A percentile compares a stretch with the other conserved stretches of the same genome.
phyloP scores from a whole-genome alignment of 2,329 filamentous ascomycete genomes.

The Pseudogymnoascus sp. region DNA sequence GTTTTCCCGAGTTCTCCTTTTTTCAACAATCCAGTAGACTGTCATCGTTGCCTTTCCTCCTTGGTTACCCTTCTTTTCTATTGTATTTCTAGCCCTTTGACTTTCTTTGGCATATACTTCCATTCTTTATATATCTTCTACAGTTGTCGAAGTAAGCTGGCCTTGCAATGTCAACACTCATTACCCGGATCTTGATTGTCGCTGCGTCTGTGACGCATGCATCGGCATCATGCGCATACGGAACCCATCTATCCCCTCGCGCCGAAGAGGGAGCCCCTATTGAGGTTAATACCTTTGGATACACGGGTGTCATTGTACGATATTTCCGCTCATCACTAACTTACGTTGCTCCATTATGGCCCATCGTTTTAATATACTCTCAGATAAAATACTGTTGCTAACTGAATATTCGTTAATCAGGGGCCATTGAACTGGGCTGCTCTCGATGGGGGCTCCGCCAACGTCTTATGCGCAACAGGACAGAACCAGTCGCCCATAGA shows the following conservation, averaged over 20 bases:
- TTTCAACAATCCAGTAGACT: background rate
- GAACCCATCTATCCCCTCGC: slow-evolving; percentile 30
- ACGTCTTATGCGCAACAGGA: slow-evolving; percentile 2
- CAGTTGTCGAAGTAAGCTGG: slow-evolving; percentile 2
- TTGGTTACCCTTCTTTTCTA: background rate
- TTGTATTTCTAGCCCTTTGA: background rate
- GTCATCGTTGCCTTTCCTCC: background rate
- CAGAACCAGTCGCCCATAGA: slow-evolving; percentile 6
- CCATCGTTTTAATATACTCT: background rate
- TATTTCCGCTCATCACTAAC: background rate
- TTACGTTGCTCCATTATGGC: background rate
- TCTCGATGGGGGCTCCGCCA: background rate
- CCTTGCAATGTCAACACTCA: background rate
- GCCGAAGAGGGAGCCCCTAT: slow-evolving; percentile 26
- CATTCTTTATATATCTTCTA: background rate
- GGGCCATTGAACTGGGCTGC: slow-evolving; percentile 4
- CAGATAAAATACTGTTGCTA: background rate
- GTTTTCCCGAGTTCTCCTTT: background rate
- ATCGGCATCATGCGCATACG: slow-evolving; percentile 33
- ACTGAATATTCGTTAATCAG: background rate
- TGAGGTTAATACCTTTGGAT: slow-evolving; percentile 32
- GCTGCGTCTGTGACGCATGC: slow-evolving; percentile 23
- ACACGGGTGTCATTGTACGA: slow-evolving; percentile 30
- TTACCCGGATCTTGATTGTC: background rate
- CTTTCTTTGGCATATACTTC: background rate